Base-by-base conservation (phyloP, 2,329 filamentous ascomycete genomes). In the Colletotrichum cordylinicola region DNA sequence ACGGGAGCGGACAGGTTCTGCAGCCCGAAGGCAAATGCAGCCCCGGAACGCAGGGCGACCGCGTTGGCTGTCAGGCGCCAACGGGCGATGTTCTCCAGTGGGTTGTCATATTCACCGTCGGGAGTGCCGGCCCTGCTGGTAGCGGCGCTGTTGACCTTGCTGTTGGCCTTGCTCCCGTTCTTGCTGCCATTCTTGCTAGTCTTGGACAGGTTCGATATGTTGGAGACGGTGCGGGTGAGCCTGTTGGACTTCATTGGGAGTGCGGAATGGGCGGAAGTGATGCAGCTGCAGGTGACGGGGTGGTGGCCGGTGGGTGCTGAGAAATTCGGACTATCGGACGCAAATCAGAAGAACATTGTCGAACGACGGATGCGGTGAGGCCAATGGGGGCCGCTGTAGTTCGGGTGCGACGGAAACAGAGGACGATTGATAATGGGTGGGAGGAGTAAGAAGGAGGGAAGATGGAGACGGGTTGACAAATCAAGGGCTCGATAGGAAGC, bases 51-150 rank as follows among this genome's bases (percentile, higher is more conserved):
- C 65, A 88, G 82, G 58, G 86, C 85, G 66, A 86, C 83, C 61
- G 86, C 86, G 18, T 85, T 84, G 67, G 86, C 86, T 43, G 80
- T 80, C 70, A 88, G 82, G 64, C 84, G 82, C 87, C 86, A 88
- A 76, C 87, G 83, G 24, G 86, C 86, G 71, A 84, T 85, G 60
- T 79, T 79, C 74, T 88, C 86, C 62, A 88, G 83, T 21, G 86
- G 85, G 77, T 88, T 88, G 67, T 84, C 82, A 76, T 88, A 88
- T 6, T 79, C 77, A 9, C 79, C 79, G 61, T 84, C 85, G 74
- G 74, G 35, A 76, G 74, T 73, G 35, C 58, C 70, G 74, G 70
- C 29, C 18, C 74, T 80, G 79, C 67, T 82, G 79, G 78, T 79
- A 31, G 80, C 79, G 62, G 78, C 80, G 66, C 71, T 73, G 21